Evolutionary conservation across 2,329 filamentous ascomycete genomes (phyloP).

Genomic region (Sporothrix schenckii): DNA sequence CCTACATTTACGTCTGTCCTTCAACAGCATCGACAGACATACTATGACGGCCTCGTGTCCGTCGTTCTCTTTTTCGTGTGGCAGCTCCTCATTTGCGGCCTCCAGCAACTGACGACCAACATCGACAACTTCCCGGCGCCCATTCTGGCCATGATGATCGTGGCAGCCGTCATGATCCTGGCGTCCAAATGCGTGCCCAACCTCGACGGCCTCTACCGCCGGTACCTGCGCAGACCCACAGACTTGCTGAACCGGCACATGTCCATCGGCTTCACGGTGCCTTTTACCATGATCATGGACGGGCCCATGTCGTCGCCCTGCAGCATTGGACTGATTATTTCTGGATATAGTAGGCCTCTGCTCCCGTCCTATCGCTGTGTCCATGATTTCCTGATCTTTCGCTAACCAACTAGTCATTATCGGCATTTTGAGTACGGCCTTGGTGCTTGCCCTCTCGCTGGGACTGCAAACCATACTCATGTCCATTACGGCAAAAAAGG

Average conservation of each 20-base stretch:
- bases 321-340: conserved; percentile 49
- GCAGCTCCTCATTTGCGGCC: conserved; percentile 52
- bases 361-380: too few species aligned
- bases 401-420: conserved; percentile 39
- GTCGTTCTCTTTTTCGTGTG: conserved; percentile 47
- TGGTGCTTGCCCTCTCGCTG: conserved; percentile 40
- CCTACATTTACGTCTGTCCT: neutral
- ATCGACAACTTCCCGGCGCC: conserved; percentile 51
- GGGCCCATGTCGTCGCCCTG: conserved; percentile 42
- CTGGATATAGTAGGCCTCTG: conserved; percentile 48
- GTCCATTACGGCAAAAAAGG: neutral
- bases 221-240: conserved; percentile 41
- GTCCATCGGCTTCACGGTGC: conserved; percentile 55
- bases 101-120: conserved; percentile 45
- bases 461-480: conserved; percentile 38
- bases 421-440: conserved; percentile 41
- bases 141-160: conserved; percentile 52
- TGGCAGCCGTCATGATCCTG: conserved; percentile 45
- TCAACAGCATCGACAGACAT: conserved; percentile 17
- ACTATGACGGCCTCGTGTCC: conserved; percentile 42
- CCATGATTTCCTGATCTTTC: neutral
- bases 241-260: conserved; percentile 57
- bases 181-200: conserved; percentile 34
- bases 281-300: conserved; percentile 52
- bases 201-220: conserved; percentile 40